phyloP scores from a whole-genome alignment of 306 rosid genomes.

The Delonix regia region DNA sequence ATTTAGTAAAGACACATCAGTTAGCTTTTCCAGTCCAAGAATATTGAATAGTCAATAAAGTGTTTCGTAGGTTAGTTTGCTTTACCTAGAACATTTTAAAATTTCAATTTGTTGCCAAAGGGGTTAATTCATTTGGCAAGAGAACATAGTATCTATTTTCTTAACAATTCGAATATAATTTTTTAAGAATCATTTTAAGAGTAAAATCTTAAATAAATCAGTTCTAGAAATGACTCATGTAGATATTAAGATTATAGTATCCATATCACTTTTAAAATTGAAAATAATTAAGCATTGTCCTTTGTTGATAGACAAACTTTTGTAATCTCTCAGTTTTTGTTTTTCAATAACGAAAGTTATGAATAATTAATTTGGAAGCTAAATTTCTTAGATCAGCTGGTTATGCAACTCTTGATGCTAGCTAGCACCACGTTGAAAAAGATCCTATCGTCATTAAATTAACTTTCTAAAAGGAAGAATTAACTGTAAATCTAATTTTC shows the following conservation, averaged over 20 bases:
- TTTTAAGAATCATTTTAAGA: too few relatives aligned
- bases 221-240: too few relatives aligned
- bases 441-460: constrained; percentile 29
- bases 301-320: background rate
- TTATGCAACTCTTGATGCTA: constrained; percentile 24
- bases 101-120: background rate
- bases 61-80: constrained; percentile 10
- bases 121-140: background rate
- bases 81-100: background rate
- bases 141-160: too few relatives aligned
- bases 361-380: background rate
- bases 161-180: background rate
- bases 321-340: background rate
- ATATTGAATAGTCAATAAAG: constrained; percentile 12
- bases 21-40: background rate
- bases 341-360: background rate
- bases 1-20: background rate
- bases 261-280: background rate
- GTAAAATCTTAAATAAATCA: too few relatives aligned
- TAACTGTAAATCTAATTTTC: constrained; percentile 35
- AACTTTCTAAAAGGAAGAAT: constrained; percentile 42
- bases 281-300: background rate
- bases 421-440: constrained; percentile 34
- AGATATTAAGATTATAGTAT: too few relatives aligned
- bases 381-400: background rate